A percentile compares a stretch with the other conserved stretches of the same genome.
phyloP scores from a whole-genome alignment of 2,329 filamentous ascomycete genomes.

The Didymella sp. region DNA sequence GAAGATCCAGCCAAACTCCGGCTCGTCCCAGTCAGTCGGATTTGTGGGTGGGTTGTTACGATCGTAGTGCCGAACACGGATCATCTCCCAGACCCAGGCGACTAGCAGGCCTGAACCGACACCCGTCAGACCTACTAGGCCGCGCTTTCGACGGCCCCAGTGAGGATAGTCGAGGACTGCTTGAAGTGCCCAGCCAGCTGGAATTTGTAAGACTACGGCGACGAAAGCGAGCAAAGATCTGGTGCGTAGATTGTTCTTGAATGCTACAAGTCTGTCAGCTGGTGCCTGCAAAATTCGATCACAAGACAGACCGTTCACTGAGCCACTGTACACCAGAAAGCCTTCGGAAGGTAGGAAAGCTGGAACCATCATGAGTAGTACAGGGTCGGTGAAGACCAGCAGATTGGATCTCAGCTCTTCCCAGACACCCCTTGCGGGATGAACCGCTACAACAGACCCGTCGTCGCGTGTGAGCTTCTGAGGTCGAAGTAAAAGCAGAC shows the following conservation, averaged over 20 bases:
- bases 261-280: background rate
- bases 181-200: background rate
- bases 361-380: background rate
- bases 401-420: background rate
- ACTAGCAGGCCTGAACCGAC: conserved; percentile 36
- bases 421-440: background rate
- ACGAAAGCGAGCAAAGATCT: background rate
- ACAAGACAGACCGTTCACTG: background rate
- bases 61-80: conserved; percentile 42
- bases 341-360: background rate
- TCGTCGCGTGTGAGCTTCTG: background rate
- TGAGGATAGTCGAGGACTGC: background rate
- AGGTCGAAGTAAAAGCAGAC: background rate
- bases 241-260: background rate
- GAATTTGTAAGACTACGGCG: background rate
- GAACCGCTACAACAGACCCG: background rate
- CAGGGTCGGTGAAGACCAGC: background rate
- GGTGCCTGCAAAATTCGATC: background rate
- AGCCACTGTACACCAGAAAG: background rate
- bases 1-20: background rate
- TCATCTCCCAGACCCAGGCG: conserved; percentile 46
- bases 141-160: background rate
- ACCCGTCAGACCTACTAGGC: background rate
- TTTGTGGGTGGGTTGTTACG: conserved; percentile 25
- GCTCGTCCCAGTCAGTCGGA: background rate